Percentiles rank a stretch among this genome's conserved stretches.
phyloP scores from a whole-genome alignment of 1,139 yeast genomes.

The Geotrichum australiense region DNA sequence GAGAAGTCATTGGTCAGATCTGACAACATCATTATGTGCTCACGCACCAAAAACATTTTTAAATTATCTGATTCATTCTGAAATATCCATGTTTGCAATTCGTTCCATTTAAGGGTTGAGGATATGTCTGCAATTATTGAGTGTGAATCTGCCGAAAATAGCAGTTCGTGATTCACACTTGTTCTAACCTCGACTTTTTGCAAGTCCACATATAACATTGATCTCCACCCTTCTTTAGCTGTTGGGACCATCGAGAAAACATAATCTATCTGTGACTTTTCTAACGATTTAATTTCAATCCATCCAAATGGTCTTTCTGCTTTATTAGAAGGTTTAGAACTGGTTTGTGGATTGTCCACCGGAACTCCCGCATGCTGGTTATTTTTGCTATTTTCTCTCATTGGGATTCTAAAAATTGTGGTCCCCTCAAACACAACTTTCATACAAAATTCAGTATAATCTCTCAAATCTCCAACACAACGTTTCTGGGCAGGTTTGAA shows the following conservation, averaged over 20 bases:
- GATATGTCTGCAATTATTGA: slow-evolving; percentile 50
- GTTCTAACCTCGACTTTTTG: slow-evolving; percentile 60
- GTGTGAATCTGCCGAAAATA: slow-evolving; percentile 60
- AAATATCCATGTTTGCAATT: slow-evolving; percentile 61
- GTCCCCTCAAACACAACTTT: slow-evolving; percentile 52
- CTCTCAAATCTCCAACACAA: slow-evolving; percentile 46
- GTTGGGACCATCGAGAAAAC: slow-evolving; percentile 50
- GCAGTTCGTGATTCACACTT: slow-evolving; percentile 81
- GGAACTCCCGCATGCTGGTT: slow-evolving; percentile 30
- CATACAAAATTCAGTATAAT: slow-evolving; percentile 50
- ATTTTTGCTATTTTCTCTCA: slow-evolving; percentile 79
- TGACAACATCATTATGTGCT: slow-evolving; percentile 67
- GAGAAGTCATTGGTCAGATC: slow-evolving; percentile 75
- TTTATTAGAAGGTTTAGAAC: slow-evolving; percentile 3
- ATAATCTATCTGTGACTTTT: slow-evolving; percentile 45
- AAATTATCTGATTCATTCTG: slow-evolving; percentile 47
- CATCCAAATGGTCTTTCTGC: slow-evolving; percentile 71
- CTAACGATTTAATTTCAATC: slow-evolving; percentile 65
- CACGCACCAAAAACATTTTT: slow-evolving; percentile 66
- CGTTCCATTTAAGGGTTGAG: slow-evolving; percentile 79
- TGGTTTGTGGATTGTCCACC: background rate
- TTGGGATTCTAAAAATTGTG: slow-evolving; percentile 68
- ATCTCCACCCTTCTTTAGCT: slow-evolving; percentile 50
- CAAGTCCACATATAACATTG: slow-evolving; percentile 45
- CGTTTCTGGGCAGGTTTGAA: slow-evolving; percentile 41